phyloP scores from a whole-genome alignment of 371 early-diverging fungal species.

The Mucor mucedo region DNA sequence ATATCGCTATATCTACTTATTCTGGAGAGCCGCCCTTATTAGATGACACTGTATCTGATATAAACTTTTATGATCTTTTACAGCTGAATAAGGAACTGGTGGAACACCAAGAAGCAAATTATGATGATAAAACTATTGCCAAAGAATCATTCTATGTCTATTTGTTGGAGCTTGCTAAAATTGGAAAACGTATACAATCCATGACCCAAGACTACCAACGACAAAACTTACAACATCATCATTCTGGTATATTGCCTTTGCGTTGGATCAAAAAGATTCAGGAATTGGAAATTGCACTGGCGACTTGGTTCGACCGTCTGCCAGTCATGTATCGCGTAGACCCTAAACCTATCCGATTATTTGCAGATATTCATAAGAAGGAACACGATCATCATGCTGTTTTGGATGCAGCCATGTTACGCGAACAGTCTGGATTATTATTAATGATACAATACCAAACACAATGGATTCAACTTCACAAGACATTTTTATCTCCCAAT shows the following conservation, averaged over 20 bases:
- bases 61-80: slow-evolving; percentile 49
- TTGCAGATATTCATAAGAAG: neutral
- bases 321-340: slow-evolving; percentile 43
- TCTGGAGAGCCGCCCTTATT: slow-evolving; percentile 37
- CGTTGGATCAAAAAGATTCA: slow-evolving; percentile 40
- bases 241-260: slow-evolving; percentile 30
- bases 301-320: slow-evolving; percentile 46
- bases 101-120: slow-evolving; percentile 24
- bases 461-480: slow-evolving; percentile 52
- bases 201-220: slow-evolving; percentile 39
- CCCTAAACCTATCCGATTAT: slow-evolving; percentile 25
- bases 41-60: slow-evolving; percentile 36
- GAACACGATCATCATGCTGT: slow-evolving; percentile 1
- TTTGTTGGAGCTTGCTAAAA: slow-evolving; percentile 38
- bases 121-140: slow-evolving; percentile 38
- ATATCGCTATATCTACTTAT: slow-evolving; percentile 35
- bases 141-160: slow-evolving; percentile 51
- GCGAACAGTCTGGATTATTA: slow-evolving; percentile 40
- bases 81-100: slow-evolving; percentile 29
- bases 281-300: slow-evolving; percentile 39
- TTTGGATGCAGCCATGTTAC: slow-evolving; percentile 28
- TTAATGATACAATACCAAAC: slow-evolving; percentile 53
- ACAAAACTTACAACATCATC: slow-evolving; percentile 26
- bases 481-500: slow-evolving; percentile 39
- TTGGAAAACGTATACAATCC: slow-evolving; percentile 40